These are phyloP conservation scores for Amaranthus palmeri DNA, from an alignment of 148 eudicot species.

Conservation along the genomic window DNA sequence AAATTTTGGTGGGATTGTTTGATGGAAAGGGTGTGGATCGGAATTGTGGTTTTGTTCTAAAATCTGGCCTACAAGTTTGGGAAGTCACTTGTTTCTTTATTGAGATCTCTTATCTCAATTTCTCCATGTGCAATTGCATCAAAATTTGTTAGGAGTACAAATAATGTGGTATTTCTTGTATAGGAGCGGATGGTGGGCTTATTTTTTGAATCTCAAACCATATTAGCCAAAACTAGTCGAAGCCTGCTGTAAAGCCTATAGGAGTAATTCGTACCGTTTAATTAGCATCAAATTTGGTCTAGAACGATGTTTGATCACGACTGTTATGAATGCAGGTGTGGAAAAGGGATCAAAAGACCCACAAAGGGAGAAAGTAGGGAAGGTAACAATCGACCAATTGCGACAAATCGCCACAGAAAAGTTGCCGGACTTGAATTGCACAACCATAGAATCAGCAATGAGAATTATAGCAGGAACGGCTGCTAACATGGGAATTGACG, in stretches of 20 bases:
- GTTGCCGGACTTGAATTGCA: slow-evolving; percentile 87
- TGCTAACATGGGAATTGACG: slow-evolving; percentile 92
- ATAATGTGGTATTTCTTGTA: not conserved
- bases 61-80: not conserved
- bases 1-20: not conserved
- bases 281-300: not conserved
- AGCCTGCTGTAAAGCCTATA: too few species aligned
- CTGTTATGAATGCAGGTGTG: slow-evolving; percentile 42
- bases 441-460: slow-evolving; percentile 86
- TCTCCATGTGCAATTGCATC: not conserved
- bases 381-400: slow-evolving; percentile 74
- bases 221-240: too few species aligned
- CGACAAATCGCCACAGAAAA: slow-evolving; percentile 75
- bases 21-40: too few species aligned
- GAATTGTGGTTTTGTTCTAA: not conserved
- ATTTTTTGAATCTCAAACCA: too few species aligned
- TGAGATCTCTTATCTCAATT: not conserved
- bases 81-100: not conserved
- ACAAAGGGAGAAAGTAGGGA: slow-evolving; percentile 71
- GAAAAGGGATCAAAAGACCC: slow-evolving; percentile 98
- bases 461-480: slow-evolving; percentile 96
- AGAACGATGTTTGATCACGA: not conserved
- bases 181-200: not conserved
- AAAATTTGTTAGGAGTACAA: not conserved
- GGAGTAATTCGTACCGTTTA: too few species aligned